phyloP scores from a whole-genome alignment of 495 filamentous ascomycete genomes.

The Aspergillus sclerotioniger region DNA sequence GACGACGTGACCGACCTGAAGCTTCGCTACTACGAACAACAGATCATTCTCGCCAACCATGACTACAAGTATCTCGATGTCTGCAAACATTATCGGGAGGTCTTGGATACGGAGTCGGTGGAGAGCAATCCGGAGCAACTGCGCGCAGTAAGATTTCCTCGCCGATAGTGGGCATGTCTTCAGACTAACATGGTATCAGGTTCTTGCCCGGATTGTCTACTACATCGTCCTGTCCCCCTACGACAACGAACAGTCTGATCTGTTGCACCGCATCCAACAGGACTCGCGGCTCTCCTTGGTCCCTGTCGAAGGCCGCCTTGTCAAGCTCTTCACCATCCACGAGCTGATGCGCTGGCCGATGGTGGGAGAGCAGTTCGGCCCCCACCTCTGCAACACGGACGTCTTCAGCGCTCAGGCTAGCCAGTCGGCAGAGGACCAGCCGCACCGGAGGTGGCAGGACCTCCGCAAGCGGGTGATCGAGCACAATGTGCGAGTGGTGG shows the following conservation, averaged over 20 bases:
- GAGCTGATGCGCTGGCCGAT: constrained; percentile 99
- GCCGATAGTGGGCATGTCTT: neutral
- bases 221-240: constrained; percentile 95
- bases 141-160: constrained; percentile 61
- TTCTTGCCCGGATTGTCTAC: constrained; percentile 90
- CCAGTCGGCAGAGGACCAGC: constrained; percentile 68
- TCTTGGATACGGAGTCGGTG: constrained; percentile 91
- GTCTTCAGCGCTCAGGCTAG: constrained; percentile 65
- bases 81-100: constrained; percentile 96
- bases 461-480: constrained; percentile 97
- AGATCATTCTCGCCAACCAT: constrained; percentile 91
- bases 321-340: constrained; percentile 91
- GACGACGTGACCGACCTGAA: constrained; percentile 97
- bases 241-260: constrained; percentile 98
- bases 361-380: constrained; percentile 79
- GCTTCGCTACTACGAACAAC: constrained; percentile 93
- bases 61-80: constrained; percentile 95
- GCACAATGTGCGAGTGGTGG: constrained; percentile 95
- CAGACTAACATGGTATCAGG: constrained; percentile 40
- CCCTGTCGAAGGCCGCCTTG: constrained; percentile 70
- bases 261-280: constrained; percentile 85
- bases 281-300: constrained; percentile 64
- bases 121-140: constrained; percentile 84
- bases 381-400: constrained; percentile 85
- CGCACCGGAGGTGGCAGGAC: constrained; percentile 82